Conservation (phyloP, 805 yeast genomes). For the Saccharomycopsis malanga region DNA sequence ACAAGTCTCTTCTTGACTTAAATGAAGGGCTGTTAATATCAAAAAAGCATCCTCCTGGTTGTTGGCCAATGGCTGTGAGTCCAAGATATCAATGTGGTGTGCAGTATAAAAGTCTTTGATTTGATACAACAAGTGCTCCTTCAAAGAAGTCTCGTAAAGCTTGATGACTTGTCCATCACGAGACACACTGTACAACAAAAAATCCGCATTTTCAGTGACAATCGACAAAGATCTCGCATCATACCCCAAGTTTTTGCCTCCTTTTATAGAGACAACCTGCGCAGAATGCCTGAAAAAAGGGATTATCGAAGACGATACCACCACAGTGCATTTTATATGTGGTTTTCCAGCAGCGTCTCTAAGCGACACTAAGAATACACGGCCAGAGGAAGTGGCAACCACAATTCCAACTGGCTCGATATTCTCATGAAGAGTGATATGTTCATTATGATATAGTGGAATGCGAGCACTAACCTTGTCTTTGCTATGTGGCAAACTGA, state of each 20-base stretch:
- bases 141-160: slow-evolving; percentile 32
- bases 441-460: slow-evolving; percentile 45
- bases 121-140: slow-evolving; percentile 32
- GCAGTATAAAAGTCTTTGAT: slow-evolving; percentile 45
- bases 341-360: slow-evolving; percentile 67
- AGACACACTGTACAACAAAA: slow-evolving; percentile 44
- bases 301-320: slow-evolving; percentile 30
- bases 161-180: slow-evolving; percentile 37
- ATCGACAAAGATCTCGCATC: slow-evolving; percentile 40
- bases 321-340: slow-evolving; percentile 26
- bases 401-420: slow-evolving; percentile 72
- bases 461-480: slow-evolving; percentile 32
- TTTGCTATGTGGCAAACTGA: slow-evolving; percentile 41
- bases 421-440: slow-evolving; percentile 46
- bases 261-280: slow-evolving; percentile 50
- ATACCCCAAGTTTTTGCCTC: slow-evolving; percentile 45
- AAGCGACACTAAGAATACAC: slow-evolving; percentile 54
- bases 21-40: slow-evolving; percentile 41
- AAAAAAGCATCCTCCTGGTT: slow-evolving; percentile 37
- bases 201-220: slow-evolving; percentile 38
- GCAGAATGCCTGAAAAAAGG: slow-evolving; percentile 27
- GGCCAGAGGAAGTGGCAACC: slow-evolving; percentile 61
- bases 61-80: slow-evolving; percentile 6
- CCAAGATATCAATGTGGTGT: slow-evolving; percentile 24
- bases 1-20: slow-evolving; percentile 29